A percentile compares a stretch with the other conserved stretches of the same genome.
phyloP scores from a whole-genome alignment of 805 yeast species.

The Candida vaughaniae region DNA sequence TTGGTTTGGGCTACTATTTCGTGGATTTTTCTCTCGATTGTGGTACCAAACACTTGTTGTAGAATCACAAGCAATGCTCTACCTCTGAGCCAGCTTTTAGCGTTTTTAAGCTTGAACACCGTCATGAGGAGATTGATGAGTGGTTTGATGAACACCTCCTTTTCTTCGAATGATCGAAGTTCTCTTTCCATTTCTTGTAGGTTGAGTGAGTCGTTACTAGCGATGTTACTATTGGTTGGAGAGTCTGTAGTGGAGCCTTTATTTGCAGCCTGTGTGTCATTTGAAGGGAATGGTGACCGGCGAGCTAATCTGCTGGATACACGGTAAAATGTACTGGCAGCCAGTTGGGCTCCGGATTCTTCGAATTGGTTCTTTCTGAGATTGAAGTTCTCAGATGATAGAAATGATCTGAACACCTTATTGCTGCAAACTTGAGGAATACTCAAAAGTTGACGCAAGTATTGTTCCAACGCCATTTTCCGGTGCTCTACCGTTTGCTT shows the following conservation, averaged over 20 bases:
- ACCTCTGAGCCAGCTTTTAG: conserved; percentile 80
- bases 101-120: conserved; percentile 61
- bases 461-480: conserved; percentile 57
- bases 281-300: not conserved
- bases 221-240: conserved; percentile 14
- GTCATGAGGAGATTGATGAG: conserved; percentile 74
- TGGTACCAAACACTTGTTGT: conserved; percentile 84
- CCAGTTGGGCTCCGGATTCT: conserved; percentile 21
- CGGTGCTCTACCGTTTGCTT: conserved; percentile 63
- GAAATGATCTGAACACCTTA: conserved; percentile 67
- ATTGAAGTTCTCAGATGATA: conserved; percentile 67
- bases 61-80: conserved; percentile 76
- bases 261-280: not conserved
- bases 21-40: conserved; percentile 70
- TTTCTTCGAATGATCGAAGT: conserved; percentile 51
- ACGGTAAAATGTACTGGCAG: conserved; percentile 35
- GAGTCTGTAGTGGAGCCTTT: conserved; percentile 5
- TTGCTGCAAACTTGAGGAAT: conserved; percentile 74
- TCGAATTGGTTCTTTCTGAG: conserved; percentile 30
- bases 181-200: conserved; percentile 54
- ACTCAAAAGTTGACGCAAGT: conserved; percentile 54
- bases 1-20: conserved; percentile 36
- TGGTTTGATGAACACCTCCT: conserved; percentile 62
- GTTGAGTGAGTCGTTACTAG: conserved; percentile 18
- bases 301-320: conserved; percentile 17